These are phyloP conservation scores for Camelina sativa DNA, from an alignment of 345 rosid species.

Conservation along the genomic window DNA sequence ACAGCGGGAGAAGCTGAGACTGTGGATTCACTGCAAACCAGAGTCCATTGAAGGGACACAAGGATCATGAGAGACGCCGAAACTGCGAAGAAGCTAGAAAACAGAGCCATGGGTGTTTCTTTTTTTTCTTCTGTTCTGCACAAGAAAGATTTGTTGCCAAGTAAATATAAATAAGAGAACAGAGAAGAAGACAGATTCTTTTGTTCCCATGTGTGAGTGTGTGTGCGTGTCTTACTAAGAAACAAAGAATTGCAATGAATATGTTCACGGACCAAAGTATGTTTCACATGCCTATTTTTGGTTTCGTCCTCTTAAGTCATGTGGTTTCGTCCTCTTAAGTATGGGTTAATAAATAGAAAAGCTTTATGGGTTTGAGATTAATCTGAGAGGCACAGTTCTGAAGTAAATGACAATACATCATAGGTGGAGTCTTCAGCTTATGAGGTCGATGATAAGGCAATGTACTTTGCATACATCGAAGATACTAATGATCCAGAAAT, in stretches of 20 bases:
- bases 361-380: too few relatives aligned
- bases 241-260: conserved; percentile 40
- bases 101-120: conserved; percentile 50
- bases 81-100: conserved; percentile 35
- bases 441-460: too few relatives aligned
- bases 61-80: conserved; percentile 39
- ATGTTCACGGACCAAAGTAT: conserved; percentile 45
- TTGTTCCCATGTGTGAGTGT: conserved; percentile 42
- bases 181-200: conserved; percentile 38
- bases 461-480: too few relatives aligned
- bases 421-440: too few relatives aligned
- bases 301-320: conserved; percentile 37
- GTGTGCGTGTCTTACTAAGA: conserved; percentile 43
- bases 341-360: too few relatives aligned
- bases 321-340: conserved; percentile 8
- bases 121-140: conserved; percentile 38
- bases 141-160: conserved; percentile 33
- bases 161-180: conserved; percentile 36
- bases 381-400: too few relatives aligned
- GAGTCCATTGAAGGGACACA: conserved; percentile 36
- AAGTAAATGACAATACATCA: too few relatives aligned
- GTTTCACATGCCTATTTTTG: conserved; percentile 44
- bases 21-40: conserved; percentile 44
- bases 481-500: too few relatives aligned
- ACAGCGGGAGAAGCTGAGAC: conserved; percentile 65